Conservation (phyloP, 305 asterid genomes). For the Fraxinus baroniana region DNA sequence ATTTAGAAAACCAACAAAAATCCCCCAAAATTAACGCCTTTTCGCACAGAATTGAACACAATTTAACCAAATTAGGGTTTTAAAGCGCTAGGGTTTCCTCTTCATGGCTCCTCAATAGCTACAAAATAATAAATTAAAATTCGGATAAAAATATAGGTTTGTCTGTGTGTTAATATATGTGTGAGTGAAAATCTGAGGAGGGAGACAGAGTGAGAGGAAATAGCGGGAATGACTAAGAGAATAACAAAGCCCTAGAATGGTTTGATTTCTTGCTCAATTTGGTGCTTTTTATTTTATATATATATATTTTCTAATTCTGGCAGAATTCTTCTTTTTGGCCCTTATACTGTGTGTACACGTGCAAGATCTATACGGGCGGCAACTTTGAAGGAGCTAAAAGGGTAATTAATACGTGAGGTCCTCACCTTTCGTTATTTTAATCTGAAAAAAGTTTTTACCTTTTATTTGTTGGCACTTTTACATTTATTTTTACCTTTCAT, state of each 20-base stretch:
- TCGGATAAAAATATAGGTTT: neutral
- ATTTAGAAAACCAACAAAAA: slow-evolving; percentile 11
- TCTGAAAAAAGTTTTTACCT: too few relatives aligned
- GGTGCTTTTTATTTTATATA: neutral
- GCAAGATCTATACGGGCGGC: neutral
- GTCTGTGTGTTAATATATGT: neutral
- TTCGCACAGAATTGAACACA: slow-evolving; percentile 10
- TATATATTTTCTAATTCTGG: neutral
- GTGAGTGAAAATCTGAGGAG: neutral
- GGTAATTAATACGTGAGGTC: too few relatives aligned
- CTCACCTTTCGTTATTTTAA: too few relatives aligned
- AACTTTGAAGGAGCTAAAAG: neutral
- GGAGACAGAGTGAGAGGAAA: neutral
- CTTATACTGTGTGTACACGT: neutral
- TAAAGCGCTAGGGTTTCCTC: slow-evolving; percentile 37
- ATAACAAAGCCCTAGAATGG: neutral
- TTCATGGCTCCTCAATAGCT: slow-evolving; percentile 11
- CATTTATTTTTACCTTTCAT: too few relatives aligned
- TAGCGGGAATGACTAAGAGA: neutral
- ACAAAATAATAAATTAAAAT: neutral
- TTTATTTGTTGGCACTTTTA: too few relatives aligned
- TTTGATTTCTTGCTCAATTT: slow-evolving; percentile 3
- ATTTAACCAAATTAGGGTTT: slow-evolving; percentile 38
- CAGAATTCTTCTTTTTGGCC: neutral
- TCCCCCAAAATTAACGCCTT: slow-evolving; percentile 6